A percentile compares a stretch with the other conserved stretches of the same genome.
These are phyloP conservation scores for Komagataella pseudopastoris DNA, from an alignment of 805 yeast genomes.

Conservation along the genomic window DNA sequence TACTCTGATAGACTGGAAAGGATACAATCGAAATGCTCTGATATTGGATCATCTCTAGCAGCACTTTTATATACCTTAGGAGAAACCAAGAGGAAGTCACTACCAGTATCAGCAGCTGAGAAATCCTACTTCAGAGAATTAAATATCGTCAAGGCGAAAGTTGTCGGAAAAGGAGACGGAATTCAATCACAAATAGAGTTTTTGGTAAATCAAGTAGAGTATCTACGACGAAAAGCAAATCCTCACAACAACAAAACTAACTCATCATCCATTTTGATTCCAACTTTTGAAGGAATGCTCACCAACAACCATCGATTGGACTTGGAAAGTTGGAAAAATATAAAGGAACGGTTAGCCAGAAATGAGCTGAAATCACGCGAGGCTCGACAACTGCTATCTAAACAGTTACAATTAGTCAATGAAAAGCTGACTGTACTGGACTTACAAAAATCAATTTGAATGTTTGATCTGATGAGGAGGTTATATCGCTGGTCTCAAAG, in stretches of 20 bases:
- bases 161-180: slow-evolving; percentile 9
- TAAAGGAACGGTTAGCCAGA: neutral
- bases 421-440: neutral
- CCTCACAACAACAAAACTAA: neutral
- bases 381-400: neutral
- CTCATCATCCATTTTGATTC: neutral
- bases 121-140: slow-evolving; percentile 11
- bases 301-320: neutral
- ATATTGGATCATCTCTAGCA: neutral
- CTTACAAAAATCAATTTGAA: neutral
- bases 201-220: slow-evolving; percentile 2
- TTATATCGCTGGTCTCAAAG: neutral
- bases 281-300: neutral
- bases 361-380: neutral
- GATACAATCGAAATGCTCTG: neutral
- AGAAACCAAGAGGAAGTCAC: neutral
- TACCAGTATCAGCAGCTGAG: slow-evolving; percentile 9
- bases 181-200: neutral
- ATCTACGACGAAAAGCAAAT: slow-evolving; percentile 6
- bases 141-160: slow-evolving; percentile 7
- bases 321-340: neutral
- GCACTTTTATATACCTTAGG: neutral
- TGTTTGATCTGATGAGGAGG: neutral
- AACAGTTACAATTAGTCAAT: neutral
- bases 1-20: neutral